Percentiles rank a stretch among this genome's conserved stretches.
These are phyloP conservation scores for Dendrostoma leiphaemia DNA, from an alignment of 2,329 filamentous ascomycete species.

Conservation along the genomic window DNA sequence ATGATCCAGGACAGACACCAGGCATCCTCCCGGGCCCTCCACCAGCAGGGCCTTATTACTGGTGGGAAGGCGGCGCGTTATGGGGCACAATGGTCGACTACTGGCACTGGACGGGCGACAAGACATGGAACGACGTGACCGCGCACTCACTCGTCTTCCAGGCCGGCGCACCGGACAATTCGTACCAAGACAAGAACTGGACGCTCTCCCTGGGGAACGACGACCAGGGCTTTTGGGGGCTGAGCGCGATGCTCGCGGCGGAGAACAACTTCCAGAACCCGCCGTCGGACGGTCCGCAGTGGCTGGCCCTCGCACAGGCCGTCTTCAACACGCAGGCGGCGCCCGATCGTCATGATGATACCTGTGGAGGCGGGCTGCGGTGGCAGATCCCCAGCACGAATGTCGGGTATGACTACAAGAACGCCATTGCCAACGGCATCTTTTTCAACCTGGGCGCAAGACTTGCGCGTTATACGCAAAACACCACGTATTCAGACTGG, in stretches of 20 bases:
- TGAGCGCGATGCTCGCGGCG: slow-evolving; percentile 53
- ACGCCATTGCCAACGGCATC: slow-evolving; percentile 39
- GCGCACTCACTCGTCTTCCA: slow-evolving; percentile 26
- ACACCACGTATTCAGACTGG: slow-evolving; percentile 52
- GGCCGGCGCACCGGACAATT: slow-evolving; percentile 25
- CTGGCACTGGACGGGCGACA: slow-evolving; percentile 61
- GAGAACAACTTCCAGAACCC: slow-evolving; percentile 56
- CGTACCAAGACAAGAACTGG: slow-evolving; percentile 30
- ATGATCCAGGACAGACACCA: slow-evolving; percentile 39
- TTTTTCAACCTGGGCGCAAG: slow-evolving; percentile 48
- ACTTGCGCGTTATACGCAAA: slow-evolving; percentile 55
- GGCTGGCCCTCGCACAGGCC: slow-evolving; percentile 54
- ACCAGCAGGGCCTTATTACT: slow-evolving; percentile 53
- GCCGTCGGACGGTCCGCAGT: slow-evolving; percentile 45
- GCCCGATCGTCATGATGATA: slow-evolving; percentile 58
- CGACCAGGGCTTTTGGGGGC: slow-evolving; percentile 66
- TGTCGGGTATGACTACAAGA: slow-evolving; percentile 62
- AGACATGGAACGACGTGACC: slow-evolving; percentile 50
- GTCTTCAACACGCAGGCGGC: slow-evolving; percentile 57
- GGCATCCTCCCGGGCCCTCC: slow-evolving; percentile 49
- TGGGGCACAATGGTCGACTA: slow-evolving; percentile 64
- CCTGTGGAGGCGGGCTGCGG: slow-evolving; percentile 55
- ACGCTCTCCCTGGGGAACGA: slow-evolving; percentile 48
- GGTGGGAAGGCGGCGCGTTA: slow-evolving; percentile 65
- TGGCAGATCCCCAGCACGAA: slow-evolving; percentile 66